Base-by-base conservation (phyloP, 2,329 filamentous ascomycete genomes). In the Pezicula radicicola region DNA sequence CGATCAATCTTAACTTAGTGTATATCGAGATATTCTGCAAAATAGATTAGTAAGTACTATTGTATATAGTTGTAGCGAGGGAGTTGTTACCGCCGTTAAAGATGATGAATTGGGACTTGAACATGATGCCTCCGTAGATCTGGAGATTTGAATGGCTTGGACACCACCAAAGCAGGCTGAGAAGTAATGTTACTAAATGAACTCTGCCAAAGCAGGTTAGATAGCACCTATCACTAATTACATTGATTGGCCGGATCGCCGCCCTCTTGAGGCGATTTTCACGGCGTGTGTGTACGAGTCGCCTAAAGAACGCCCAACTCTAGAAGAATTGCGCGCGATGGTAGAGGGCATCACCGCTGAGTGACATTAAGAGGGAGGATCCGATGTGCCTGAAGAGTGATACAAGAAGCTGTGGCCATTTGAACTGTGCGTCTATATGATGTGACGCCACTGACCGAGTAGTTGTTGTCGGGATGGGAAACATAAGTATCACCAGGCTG, bases 141-240 rank as follows among this genome's bases (percentile, higher is more conserved):
- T 84, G 80, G 36, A 87, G 67, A 27, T 72, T 69, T 76, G 73
- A 45, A 79, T 81, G 30, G 78, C 75, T 70, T 89, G 86, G 18
- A 89, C 70, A 59, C 84, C 85, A 54, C 85, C 86, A 59, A 86
- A 88, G 73, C 86, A 89, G 50, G 73, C 76, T 79, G 51, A 27
- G 45, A 47, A 45, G 12, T 5, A 5, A n/a, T n/a, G n/a, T n/a
- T n/a, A n/a, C n/a, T n/a, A n/a, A n/a, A n/a, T n/a, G n/a, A n/a
- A n/a, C n/a, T n/a, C n/a, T n/a, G n/a, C n/a, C n/a, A n/a, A n/a
- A n/a, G n/a, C n/a, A n/a, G n/a, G n/a, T n/a, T n/a, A n/a, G n/a
- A n/a, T n/a, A n/a, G 33, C 33, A 9, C 33, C 33, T 15, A 36
- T 36, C 33, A 36, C 33, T 36, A 36, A 36, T 36, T 36, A 36